These are phyloP conservation scores for Cicer cuneatum DNA, from an alignment of 306 rosid species.

Conservation along the genomic window DNA sequence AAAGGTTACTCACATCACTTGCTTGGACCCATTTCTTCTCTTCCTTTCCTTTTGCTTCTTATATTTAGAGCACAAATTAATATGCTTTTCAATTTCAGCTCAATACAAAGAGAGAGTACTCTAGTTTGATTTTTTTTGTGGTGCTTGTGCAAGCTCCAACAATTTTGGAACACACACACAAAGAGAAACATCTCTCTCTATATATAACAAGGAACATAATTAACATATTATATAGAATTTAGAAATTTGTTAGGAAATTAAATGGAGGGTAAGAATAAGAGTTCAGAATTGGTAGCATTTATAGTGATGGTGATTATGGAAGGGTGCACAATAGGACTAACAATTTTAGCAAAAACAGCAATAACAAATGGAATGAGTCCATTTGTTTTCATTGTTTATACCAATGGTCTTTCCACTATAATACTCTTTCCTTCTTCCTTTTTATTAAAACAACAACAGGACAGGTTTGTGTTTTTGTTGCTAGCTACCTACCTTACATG, in stretches of 20 bases:
- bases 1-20: slow-evolving; percentile 46
- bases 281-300: slow-evolving; percentile 56
- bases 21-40: slow-evolving; percentile 43
- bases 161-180: slow-evolving; percentile 12
- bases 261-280: slow-evolving; percentile 44
- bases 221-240: background rate
- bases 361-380: slow-evolving; percentile 74
- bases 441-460: slow-evolving; percentile 46
- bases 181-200: background rate
- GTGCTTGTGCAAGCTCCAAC: slow-evolving; percentile 40
- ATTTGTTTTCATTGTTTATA: slow-evolving; percentile 70
- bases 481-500: background rate
- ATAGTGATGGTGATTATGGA: slow-evolving; percentile 69
- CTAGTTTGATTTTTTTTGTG: background rate
- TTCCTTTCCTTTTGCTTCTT: slow-evolving; percentile 34
- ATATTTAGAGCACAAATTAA: slow-evolving; percentile 7
- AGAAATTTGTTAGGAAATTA: background rate
- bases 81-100: slow-evolving; percentile 30
- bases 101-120: background rate
- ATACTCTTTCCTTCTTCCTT: slow-evolving; percentile 65
- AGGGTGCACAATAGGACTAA: slow-evolving; percentile 67
- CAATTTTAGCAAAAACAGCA: slow-evolving; percentile 69
- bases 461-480: slow-evolving; percentile 47
- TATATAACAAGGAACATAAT: slow-evolving; percentile 7
- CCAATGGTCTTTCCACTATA: slow-evolving; percentile 61